Percentiles rank a stretch among this genome's conserved stretches.
phyloP scores from a whole-genome alignment of 345 rosid genomes.

The Brassica juncea region DNA sequence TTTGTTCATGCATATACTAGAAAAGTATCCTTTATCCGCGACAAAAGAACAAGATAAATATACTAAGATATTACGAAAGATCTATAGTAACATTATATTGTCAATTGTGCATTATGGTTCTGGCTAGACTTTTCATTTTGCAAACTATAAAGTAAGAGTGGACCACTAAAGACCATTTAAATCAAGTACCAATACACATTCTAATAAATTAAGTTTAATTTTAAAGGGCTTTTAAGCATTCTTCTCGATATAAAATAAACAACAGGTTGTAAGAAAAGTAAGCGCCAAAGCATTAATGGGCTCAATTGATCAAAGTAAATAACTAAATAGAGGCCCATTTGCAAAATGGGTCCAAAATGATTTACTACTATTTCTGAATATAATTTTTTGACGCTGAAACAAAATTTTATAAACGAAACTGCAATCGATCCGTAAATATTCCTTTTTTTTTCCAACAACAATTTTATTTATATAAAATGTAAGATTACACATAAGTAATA shows the following conservation, averaged over 20 bases:
- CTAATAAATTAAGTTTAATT: not conserved
- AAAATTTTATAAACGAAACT: not conserved
- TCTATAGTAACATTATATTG: not conserved
- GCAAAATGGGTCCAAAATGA: not conserved
- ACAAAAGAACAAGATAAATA: slow-evolving; percentile 1
- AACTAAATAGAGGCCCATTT: not conserved
- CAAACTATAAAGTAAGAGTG: not conserved
- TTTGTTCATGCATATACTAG: slow-evolving; percentile 19
- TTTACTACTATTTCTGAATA: not conserved
- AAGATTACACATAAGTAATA: too few relatives aligned
- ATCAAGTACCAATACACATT: not conserved
- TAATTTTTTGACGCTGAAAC: not conserved
- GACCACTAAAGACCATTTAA: not conserved
- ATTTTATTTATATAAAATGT: too few relatives aligned
- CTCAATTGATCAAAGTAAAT: not conserved
- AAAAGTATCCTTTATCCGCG: slow-evolving; percentile 15
- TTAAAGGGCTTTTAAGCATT: not conserved
- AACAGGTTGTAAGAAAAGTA: not conserved
- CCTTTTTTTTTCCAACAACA: too few relatives aligned
- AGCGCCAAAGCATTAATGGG: not conserved
- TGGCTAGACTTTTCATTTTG: not conserved
- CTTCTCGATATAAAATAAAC: not conserved
- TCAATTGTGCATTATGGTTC: not conserved
- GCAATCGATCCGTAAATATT: not conserved
- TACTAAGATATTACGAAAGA: not conserved